phyloP scores from a whole-genome alignment of 768 basidiomycete genomes.

The Mycena latifolia region DNA sequence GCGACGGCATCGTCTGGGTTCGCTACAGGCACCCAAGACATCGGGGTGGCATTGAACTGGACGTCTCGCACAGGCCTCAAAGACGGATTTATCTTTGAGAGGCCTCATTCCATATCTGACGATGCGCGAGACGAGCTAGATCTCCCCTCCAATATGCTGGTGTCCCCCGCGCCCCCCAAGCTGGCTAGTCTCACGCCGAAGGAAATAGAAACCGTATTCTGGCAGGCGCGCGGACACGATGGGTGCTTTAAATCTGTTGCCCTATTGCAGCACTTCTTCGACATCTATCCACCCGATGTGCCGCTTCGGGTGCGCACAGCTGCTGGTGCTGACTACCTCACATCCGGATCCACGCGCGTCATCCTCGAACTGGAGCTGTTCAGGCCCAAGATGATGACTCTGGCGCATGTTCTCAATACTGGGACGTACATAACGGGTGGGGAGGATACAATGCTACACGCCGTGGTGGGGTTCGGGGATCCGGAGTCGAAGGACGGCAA shows the following conservation, averaged over 20 bases:
- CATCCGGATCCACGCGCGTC: constrained; percentile 7
- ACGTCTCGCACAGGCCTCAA: constrained; percentile 11
- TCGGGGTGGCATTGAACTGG: too few relatives aligned
- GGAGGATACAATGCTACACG: constrained; percentile 28
- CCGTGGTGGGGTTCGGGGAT: constrained; percentile 34
- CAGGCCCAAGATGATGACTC: constrained; percentile 22
- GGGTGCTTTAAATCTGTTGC: constrained; percentile 33
- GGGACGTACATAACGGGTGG: constrained; percentile 28
- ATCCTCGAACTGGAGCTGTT: constrained; percentile 27
- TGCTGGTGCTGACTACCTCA: constrained; percentile 27
- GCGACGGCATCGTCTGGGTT: constrained; percentile 5
- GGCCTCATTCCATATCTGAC: too few relatives aligned
- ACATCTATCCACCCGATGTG: constrained; percentile 16
- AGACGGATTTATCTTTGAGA: constrained; percentile 34
- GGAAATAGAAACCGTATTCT: constrained; percentile 38
- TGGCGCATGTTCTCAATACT: constrained; percentile 9
- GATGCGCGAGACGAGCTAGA: constrained; percentile 19
- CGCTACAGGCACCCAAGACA: too few relatives aligned
- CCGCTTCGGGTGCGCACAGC: constrained; percentile 30
- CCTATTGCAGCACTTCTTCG: constrained; percentile 38
- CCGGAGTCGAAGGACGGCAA: neutral
- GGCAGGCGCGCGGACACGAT: constrained; percentile 39
- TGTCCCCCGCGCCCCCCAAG: neutral
- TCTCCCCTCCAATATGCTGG: constrained; percentile 37
- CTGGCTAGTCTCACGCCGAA: constrained; percentile 16